Conservation (phyloP, 768 basidiomycete genomes). For the Austroboletus eburneus region DNA sequence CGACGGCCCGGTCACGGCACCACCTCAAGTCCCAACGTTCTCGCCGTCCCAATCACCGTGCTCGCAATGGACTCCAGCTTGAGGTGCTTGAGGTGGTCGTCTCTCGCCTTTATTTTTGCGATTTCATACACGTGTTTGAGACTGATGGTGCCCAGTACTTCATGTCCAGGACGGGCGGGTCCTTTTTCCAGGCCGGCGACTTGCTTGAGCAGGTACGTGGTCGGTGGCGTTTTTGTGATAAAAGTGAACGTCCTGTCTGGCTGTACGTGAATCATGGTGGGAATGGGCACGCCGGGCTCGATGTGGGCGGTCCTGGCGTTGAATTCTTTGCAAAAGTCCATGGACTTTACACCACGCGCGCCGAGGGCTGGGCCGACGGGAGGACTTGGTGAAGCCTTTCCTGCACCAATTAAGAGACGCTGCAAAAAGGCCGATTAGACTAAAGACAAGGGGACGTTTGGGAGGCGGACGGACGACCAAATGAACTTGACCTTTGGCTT, state of each 20-base stretch:
- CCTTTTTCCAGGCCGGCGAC: slow-evolving; percentile 90
- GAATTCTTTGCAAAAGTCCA: slow-evolving; percentile 99
- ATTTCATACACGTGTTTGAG: slow-evolving; percentile 99
- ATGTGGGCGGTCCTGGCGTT: slow-evolving; percentile 94
- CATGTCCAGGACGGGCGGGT: slow-evolving; percentile 75
- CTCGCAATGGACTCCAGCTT: slow-evolving; percentile 84
- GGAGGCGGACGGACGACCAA: slow-evolving; percentile 57
- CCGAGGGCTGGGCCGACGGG: slow-evolving; percentile 97
- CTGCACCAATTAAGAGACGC: slow-evolving; percentile 87
- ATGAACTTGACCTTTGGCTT: slow-evolving; percentile 67
- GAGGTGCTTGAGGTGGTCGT: slow-evolving; percentile 85
- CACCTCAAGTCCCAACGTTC: slow-evolving; percentile 84
- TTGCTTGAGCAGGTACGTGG: slow-evolving; percentile 86
- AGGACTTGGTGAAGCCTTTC: slow-evolving; percentile 93
- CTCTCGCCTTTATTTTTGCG: slow-evolving; percentile 91
- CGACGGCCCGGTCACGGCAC: slow-evolving; percentile 57
- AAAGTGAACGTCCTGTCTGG: slow-evolving; percentile 96
- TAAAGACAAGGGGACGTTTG: too few species aligned
- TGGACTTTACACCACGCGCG: slow-evolving; percentile 96
- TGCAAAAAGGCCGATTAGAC: slow-evolving; percentile 34
- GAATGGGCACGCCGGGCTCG: slow-evolving; percentile 78
- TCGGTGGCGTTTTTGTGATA: slow-evolving; percentile 86
- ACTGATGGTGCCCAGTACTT: slow-evolving; percentile 74
- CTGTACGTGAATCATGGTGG: slow-evolving; percentile 89
- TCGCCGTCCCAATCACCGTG: slow-evolving; percentile 85